Evolutionary conservation across 2,329 filamentous ascomycete species (phyloP).

Genomic region (Akanthomyces lecanii): DNA sequence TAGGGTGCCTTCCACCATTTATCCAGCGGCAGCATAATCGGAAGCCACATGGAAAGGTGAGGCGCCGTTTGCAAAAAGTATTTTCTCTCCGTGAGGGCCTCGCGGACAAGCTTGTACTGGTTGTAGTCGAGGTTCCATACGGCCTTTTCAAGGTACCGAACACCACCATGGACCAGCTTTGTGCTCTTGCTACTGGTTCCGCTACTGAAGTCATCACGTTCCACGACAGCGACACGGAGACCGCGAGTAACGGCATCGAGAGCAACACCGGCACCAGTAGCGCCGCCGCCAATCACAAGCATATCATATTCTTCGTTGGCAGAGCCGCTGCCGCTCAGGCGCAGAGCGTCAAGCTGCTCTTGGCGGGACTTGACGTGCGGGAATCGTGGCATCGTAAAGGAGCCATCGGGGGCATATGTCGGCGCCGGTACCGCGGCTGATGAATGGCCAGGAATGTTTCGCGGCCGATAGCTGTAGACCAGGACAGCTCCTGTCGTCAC

Average conservation of each 20-base stretch:
- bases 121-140: conserved; percentile 72
- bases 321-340: conserved; percentile 33
- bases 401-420: conserved; percentile 63
- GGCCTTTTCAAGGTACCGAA: conserved; percentile 71
- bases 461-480: conserved; percentile 59
- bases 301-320: conserved; percentile 58
- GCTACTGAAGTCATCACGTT: conserved; percentile 69
- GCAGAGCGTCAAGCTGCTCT: conserved; percentile 61
- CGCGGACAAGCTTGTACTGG: conserved; percentile 66
- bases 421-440: conserved; percentile 66
- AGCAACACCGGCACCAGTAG: conserved; percentile 67
- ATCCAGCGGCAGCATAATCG: conserved; percentile 71
- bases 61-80: conserved; percentile 73
- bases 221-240: conserved; percentile 66
- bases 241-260: conserved; percentile 68
- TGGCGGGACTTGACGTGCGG: conserved; percentile 58
- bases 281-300: conserved; percentile 66
- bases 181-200: conserved; percentile 73
- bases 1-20: conserved; percentile 76
- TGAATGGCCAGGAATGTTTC: conserved; percentile 67
- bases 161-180: conserved; percentile 73
- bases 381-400: conserved; percentile 62
- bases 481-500: conserved; percentile 43
- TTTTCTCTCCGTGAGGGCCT: conserved; percentile 69
- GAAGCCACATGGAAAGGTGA: conserved; percentile 68